Base-by-base conservation (phyloP, 805 yeast genomes). In the Dipodascus geniculatus region DNA sequence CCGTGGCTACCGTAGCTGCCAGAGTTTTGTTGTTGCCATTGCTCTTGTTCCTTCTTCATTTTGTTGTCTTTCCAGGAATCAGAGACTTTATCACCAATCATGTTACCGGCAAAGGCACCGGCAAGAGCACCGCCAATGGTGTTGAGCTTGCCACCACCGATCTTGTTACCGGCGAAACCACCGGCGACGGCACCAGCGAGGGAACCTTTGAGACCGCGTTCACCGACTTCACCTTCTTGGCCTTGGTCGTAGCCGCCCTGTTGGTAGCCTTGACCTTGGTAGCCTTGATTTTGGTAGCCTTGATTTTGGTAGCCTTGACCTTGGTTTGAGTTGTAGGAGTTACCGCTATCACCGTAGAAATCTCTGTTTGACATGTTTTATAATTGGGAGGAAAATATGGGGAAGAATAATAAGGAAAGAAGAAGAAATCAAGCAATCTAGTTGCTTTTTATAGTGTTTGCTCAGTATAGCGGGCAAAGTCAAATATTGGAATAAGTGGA, bases 101-200 rank as follows among this genome's bases (percentile, higher is more conserved):
- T 17, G 48, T 50, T 50, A 24, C 55, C 57, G 22, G 53, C 49
- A 24, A 55, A 22, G 23, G 55, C 57, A 17, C 57, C 57, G n/a
- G 53, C 52, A 33, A 53, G 50, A 16, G 51, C 49, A 16, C 57
- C 57, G 3, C 57, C 57, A 23, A 55, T 23, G 35, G 55, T 53
- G 22, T 55, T 55, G 22, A 55, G 31, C 17, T 16, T 38, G 47
- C 51, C 50, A 38, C 44, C 44, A 38, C 44, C 44, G 2, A 53
- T 22, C 51, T 48, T 53, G 52, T 55, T 49, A 22, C 57, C 57
- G 16, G 42, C 52, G 31, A 53, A 50, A 35, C 55, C 57, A 23
- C 57, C 57, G 9, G 57, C 57, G 17, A 51, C 50, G n/a, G 54
- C 57, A 19, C 57, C 57, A 3, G 51, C 47, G 19, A 50, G 24